A percentile compares a stretch with the other conserved stretches of the same genome.
Evolutionary conservation across 1,139 yeast species (phyloP).

Genomic region (Scheffersomyces stambukii): DNA sequence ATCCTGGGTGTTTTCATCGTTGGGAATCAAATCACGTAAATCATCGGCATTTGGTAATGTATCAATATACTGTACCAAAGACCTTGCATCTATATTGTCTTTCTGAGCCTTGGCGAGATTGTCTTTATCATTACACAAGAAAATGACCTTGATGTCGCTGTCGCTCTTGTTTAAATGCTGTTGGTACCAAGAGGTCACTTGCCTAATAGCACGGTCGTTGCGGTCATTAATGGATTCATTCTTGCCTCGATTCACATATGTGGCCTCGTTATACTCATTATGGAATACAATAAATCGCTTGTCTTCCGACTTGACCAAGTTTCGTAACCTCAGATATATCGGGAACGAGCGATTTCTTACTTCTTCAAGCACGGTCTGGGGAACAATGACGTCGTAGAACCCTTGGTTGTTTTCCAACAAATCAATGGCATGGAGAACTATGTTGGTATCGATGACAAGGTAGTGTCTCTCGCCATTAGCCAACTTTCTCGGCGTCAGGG

Average conservation of each 20-base stretch:
- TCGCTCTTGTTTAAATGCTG: too few relatives aligned
- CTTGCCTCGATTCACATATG: constrained; percentile 58
- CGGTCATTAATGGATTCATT: constrained; percentile 83
- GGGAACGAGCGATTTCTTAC: constrained; percentile 87
- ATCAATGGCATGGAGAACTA: constrained; percentile 86
- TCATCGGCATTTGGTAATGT: constrained; percentile 70
- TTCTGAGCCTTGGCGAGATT: constrained; percentile 56
- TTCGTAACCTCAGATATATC: constrained; percentile 77
- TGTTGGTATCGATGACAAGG: constrained; percentile 81
- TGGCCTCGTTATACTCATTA: constrained; percentile 79
- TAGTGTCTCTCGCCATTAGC: constrained; percentile 53
- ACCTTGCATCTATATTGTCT: constrained; percentile 52
- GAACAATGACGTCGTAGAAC: constrained; percentile 85
- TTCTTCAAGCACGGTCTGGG: constrained; percentile 93
- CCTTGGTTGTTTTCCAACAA: constrained; percentile 72
- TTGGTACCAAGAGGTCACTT: constrained; percentile 67
- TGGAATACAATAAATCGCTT: constrained; percentile 90
- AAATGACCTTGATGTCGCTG: constrained; percentile 48
- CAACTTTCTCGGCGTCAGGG: constrained; percentile 45
- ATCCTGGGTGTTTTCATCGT: constrained; percentile 10
- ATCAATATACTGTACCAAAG: constrained; percentile 66
- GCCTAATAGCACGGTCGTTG: constrained; percentile 87
- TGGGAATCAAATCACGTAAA: constrained; percentile 76
- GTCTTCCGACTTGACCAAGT: constrained; percentile 69
- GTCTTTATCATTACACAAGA: constrained; percentile 75